A percentile compares a stretch with the other conserved stretches of the same genome.
phyloP scores from a whole-genome alignment of 257 asterid species.

The Voacanga thouarsii region DNA sequence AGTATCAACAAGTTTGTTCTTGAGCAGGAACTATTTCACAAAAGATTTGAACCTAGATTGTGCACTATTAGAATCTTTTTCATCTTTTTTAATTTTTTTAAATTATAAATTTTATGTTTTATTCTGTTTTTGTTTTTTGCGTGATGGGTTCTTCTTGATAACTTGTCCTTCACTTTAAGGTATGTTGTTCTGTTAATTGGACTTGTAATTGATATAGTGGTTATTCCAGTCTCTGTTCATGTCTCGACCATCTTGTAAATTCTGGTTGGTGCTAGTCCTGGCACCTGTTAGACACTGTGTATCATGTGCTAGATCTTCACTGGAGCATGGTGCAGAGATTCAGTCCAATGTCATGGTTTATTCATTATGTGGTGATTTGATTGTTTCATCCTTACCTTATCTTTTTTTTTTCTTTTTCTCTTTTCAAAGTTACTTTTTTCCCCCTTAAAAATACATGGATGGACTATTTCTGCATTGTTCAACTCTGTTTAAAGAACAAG shows the following conservation, averaged over 20 bases:
- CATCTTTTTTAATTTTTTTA: too few relatives aligned
- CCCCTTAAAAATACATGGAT: neutral
- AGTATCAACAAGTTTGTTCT: too few relatives aligned
- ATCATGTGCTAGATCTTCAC: neutral
- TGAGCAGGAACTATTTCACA: neutral
- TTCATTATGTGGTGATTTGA: neutral
- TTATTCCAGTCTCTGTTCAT: neutral
- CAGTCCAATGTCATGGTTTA: neutral
- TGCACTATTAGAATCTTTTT: too few relatives aligned
- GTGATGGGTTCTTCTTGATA: neutral
- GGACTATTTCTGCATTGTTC: neutral
- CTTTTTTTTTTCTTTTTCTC: too few relatives aligned
- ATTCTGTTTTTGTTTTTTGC: too few relatives aligned
- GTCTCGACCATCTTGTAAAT: neutral
- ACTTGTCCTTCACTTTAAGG: neutral
- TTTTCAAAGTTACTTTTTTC: neutral
- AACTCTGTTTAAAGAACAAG: neutral
- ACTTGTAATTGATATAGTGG: neutral
- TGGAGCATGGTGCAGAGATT: neutral
- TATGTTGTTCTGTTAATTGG: neutral
- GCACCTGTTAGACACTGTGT: neutral
- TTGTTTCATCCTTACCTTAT: neutral
- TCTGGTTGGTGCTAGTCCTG: neutral
- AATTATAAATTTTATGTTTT: too few relatives aligned
- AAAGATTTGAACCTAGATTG: neutral